Evolutionary conservation across 2,329 filamentous ascomycete species (phyloP), one percentile per base, ranked within the genome.

Genomic region (Penicillium hesseltinei): DNA sequence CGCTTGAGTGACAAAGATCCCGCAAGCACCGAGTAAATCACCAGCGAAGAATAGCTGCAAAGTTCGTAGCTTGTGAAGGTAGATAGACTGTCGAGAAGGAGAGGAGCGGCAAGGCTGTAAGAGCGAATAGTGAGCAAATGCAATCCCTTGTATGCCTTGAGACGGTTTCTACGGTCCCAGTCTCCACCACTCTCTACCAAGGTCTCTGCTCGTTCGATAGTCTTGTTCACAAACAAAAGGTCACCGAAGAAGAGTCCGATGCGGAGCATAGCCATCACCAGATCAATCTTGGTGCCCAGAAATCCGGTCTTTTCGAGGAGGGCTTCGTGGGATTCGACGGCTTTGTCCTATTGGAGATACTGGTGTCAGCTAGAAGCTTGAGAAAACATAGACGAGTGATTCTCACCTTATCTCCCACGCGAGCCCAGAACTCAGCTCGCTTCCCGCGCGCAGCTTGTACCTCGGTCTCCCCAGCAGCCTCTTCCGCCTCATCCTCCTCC

Each of bases 51-150:
- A 81, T 99, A 99, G 65, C 89, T 93, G 86, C 94, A 99, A 49
- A 99, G 86, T 77, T 99, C 94, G 80, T 97, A 97, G 75, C 92
- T 97, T 61, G 94, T 99, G 76, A 99, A 99, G 23, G 94, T 99
- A 29, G 93, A 97, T 65, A 99, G 83, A 72, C 91, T 96, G 81
- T 99, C 94, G 71, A 99, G 91, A 50, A 99, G 88, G 11, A 97
- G 85, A 40, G 94, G 93, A 2, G 94, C 94, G 40, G 92, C 92
- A 58, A 91, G 81, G 75, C 88, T 90, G 82, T 97, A 92, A 60
- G 92, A 92, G 67, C 94, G 92, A 64, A 94, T 86, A 25, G 93
- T 97, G 66, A 99, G 87, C 57, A 96, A 85, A 73, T 97, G 89
- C 55, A 99, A 83, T 61, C 94, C 94, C 74, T 96, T 92, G 83